These are phyloP conservation scores for Cytospora leucostoma DNA, from an alignment of 2,329 filamentous ascomycete species.

Conservation along the genomic window DNA sequence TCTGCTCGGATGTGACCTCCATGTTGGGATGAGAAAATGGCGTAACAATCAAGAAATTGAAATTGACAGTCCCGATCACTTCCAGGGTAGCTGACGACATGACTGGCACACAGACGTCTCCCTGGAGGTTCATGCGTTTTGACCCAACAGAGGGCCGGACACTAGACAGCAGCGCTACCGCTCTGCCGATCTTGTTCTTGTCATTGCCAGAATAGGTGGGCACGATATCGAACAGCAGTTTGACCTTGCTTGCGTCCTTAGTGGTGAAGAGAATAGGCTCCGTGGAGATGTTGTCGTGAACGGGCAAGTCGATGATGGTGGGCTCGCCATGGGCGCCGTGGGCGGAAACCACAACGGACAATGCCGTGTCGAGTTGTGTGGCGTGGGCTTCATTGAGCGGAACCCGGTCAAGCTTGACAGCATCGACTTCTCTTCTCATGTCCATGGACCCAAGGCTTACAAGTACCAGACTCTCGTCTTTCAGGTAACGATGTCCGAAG, in stretches of 20 bases:
- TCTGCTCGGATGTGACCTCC: constrained; percentile 85
- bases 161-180: constrained; percentile 82
- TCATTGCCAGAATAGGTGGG: constrained; percentile 91
- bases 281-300: constrained; percentile 90
- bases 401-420: constrained; percentile 85
- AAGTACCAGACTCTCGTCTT: constrained; percentile 82
- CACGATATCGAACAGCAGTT: constrained; percentile 90
- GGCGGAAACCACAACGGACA: constrained; percentile 89
- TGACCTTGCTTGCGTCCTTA: constrained; percentile 75
- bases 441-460: constrained; percentile 96
- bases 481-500: constrained; percentile 94
- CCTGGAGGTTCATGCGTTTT: constrained; percentile 88
- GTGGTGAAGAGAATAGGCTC: constrained; percentile 92
- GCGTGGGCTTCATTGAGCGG: constrained; percentile 85
- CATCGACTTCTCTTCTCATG: constrained; percentile 75
- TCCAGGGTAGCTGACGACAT: constrained; percentile 76
- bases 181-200: constrained; percentile 86
- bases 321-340: constrained; percentile 83
- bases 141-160: constrained; percentile 81
- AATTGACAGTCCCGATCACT: constrained; percentile 91
- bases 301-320: constrained; percentile 85
- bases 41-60: constrained; percentile 94
- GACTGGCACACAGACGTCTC: constrained; percentile 89
- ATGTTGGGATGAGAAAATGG: constrained; percentile 94
- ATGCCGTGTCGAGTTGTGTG: constrained; percentile 89